Base-by-base conservation (phyloP, 1,139 yeast species). In the Protomyces pachydermus region DNA sequence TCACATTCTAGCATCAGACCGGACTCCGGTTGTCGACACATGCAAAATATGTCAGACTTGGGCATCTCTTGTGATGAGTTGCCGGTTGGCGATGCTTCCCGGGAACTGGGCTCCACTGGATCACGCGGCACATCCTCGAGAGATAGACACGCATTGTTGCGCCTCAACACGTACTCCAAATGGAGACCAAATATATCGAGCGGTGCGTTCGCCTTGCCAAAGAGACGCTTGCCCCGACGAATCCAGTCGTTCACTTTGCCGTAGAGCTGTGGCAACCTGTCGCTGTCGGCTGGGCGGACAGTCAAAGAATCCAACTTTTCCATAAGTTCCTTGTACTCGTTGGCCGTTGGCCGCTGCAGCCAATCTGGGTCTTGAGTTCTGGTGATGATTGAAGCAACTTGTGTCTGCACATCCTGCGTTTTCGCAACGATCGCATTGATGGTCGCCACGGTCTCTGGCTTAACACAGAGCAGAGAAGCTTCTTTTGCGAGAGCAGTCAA, bases 1-100 rank as follows among this genome's bases (percentile, higher is more conserved):
- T 87, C 95, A 75, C 96, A 90, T 69, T 85, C 89, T 57, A 88
- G 82, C 95, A 89, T 88, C 54, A 75, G 71, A 1, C 91, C 93
- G 65, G 79, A 80, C 70, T 88, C 95, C 25, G 78, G 76, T 65
- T 80, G 82, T 53, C 95, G 81, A 74, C 96, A 89, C 60, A 86
- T 75, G 72, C 96, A 89, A 72, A 85, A 88, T 23, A 71, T 69
- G 5, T 71, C 69, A n/a, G 70, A 68, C 35, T 73, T 76, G 66
- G 52, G 60, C 18, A 48, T 65, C 32, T 38, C 34, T 12, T 53
- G 51, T 25, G 64, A 38, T 23, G 16, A 50, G 68, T n/a, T 35
- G 50, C 70, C 73, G 25, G 65, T 68, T 32, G 65, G 63, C 48
- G 66, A 46, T 3, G 67, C 69, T 52, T 68, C 71, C 23, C 67